Evolutionary conservation across 1,139 yeast species (phyloP), one percentile per base, ranked within the genome.

Genomic region (Maudiozyma humilis): DNA sequence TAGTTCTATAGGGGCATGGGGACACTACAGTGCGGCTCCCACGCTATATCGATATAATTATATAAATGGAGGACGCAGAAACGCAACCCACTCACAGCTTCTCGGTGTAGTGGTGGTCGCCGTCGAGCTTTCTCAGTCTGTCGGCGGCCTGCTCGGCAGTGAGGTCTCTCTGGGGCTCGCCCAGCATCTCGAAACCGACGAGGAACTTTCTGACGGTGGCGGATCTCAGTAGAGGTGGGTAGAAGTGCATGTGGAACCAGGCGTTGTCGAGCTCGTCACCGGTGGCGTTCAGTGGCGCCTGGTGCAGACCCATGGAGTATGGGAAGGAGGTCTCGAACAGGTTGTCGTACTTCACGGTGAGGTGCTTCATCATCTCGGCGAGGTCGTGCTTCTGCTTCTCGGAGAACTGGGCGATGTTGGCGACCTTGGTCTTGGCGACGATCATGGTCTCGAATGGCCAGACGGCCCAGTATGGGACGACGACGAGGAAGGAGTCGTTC

Each of bases 391-490:
- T 72, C 51, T 82, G 79, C 47, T 67, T 64, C 3, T 65, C 69
- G 23, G 64, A 65, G 51, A 82, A 74, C 31, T 76, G 76, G 32
- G 65, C 64, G 17, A 81, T 59, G 20, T 80, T 75, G 31, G 72
- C 65, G 45, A 79, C 65, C 49, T 78, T 81, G 32, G 67, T 65
- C 54, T 77, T 76, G 19, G 86, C 60, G 8, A 82, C 65, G 34
- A 82, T 67, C 63, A 82, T 65, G 5, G 85, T 78, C 63, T 82
- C 88, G 60, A 80, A 82, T 6, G 91, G 91, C 89, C 91, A 82
- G 40, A 79, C 71, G 3, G 89, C 91, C 91, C 91, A 82, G 63
- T 78, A 82, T 40, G 91, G 89, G 13, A 82, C 87, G 14, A 82
- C 78, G n/a, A 75, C 84, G 32, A 82, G 56, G 51, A 82, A 82